Percentiles rank a stretch among this genome's conserved stretches.
These are phyloP conservation scores for Ophiocordyceps camponoti-rufipedis DNA, from an alignment of 2,329 filamentous ascomycete genomes.

Conservation along the genomic window DNA sequence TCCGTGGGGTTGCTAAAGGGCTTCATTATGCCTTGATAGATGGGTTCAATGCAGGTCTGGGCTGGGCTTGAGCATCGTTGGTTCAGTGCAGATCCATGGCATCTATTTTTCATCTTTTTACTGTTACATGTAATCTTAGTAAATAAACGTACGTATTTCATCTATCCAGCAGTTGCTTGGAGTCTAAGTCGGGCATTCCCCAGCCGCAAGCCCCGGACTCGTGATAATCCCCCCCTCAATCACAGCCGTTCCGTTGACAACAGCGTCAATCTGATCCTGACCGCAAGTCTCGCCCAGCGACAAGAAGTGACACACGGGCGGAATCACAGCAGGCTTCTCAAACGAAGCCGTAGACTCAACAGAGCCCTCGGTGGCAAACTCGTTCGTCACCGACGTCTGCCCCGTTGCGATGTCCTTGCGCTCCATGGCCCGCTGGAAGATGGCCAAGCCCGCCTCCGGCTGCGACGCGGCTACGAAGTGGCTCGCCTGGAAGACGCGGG, in stretches of 20 bases:
- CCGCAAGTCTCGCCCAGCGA: not conserved
- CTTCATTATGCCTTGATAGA: too few species aligned
- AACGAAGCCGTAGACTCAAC: not conserved
- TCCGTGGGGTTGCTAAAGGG: not conserved
- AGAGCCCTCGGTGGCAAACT: not conserved
- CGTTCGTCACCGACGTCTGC: not conserved
- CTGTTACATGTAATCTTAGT: too few species aligned
- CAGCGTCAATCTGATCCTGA: not conserved
- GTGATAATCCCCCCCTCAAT: not conserved
- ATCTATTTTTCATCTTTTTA: too few species aligned
- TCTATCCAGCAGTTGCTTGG: too few species aligned
- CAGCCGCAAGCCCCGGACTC: not conserved
- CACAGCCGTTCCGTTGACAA: not conserved
- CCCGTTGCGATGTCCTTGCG: not conserved
- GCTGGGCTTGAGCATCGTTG: too few species aligned
- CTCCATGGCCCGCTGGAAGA: slow-evolving; percentile 21
- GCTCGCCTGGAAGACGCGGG: slow-evolving; percentile 45
- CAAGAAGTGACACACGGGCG: not conserved
- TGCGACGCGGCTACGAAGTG: slow-evolving; percentile 43
- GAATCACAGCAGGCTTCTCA: not conserved
- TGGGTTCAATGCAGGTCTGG: too few species aligned
- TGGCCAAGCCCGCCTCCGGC: slow-evolving; percentile 33
- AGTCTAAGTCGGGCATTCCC: not conserved
- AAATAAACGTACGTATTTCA: too few species aligned
- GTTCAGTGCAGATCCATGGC: too few species aligned